Percentiles rank a stretch among this genome's conserved stretches.
These are phyloP conservation scores for Ulmus americana DNA, from an alignment of 331 rosid species.

Conservation along the genomic window DNA sequence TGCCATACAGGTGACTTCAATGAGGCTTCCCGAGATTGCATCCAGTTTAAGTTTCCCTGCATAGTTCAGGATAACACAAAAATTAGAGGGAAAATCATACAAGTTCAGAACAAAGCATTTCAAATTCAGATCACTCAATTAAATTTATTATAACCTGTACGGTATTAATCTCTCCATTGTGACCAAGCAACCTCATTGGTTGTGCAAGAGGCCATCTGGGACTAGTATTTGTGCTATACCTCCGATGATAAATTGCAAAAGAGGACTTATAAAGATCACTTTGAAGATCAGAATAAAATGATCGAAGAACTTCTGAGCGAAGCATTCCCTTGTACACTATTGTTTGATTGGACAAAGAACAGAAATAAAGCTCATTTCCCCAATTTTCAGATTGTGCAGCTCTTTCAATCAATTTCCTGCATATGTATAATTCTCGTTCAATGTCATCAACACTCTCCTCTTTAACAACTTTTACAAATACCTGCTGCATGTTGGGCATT, in stretches of 20 bases:
- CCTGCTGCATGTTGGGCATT: constrained; percentile 92
- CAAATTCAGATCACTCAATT: constrained; percentile 13
- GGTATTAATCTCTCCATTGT: constrained; percentile 95
- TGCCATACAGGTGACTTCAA: constrained; percentile 89
- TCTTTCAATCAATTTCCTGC: constrained; percentile 90
- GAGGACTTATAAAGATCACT: constrained; percentile 77
- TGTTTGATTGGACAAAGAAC: constrained; percentile 95
- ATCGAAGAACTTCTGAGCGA: constrained; percentile 92
- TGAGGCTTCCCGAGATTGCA: constrained; percentile 96
- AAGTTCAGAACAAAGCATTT: constrained; percentile 16
- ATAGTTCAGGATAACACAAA: constrained; percentile 23
- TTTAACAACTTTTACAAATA: constrained; percentile 74
- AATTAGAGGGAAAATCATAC: not conserved
- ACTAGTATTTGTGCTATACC: constrained; percentile 96
- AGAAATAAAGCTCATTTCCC: constrained; percentile 95
- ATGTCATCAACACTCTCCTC: constrained; percentile 92
- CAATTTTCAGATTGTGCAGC: constrained; percentile 74
- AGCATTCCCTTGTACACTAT: constrained; percentile 99
- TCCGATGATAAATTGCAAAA: constrained; percentile 95
- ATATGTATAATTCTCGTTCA: constrained; percentile 89
- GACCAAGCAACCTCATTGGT: constrained; percentile 99
- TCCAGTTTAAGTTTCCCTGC: constrained; percentile 98
- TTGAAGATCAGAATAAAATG: constrained; percentile 87
- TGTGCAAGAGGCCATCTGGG: constrained; percentile 99
- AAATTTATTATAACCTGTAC: constrained; percentile 61